Evolutionary conservation across 805 yeast species (phyloP).

Genomic region (Torulaspora microellipsoides): DNA sequence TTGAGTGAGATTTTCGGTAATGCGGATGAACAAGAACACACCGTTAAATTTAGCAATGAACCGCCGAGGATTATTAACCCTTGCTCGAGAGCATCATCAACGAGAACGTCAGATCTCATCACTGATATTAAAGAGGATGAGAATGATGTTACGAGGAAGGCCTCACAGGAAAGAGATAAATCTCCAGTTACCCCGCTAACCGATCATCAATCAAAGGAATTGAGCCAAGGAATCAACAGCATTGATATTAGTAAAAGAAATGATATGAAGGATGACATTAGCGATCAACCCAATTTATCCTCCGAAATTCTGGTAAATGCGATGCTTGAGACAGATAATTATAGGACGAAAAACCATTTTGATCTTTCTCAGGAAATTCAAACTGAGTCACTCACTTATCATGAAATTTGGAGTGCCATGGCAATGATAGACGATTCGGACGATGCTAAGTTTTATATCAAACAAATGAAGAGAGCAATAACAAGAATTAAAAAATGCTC

Average conservation of each 20-base stretch:
- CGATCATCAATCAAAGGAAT: constrained; percentile 14
- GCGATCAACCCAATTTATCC: neutral
- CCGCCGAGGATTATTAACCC: constrained; percentile 27
- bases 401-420: constrained; percentile 13
- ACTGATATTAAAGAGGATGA: constrained; percentile 1
- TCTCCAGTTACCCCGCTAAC: constrained; percentile 14
- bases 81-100: constrained; percentile 8
- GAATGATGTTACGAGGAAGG: constrained; percentile 2
- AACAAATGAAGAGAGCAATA: constrained; percentile 20
- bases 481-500: constrained; percentile 26
- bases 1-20: constrained; percentile 28
- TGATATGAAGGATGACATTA: neutral
- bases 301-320: constrained; percentile 9
- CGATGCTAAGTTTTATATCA: constrained; percentile 9
- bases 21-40: constrained; percentile 17
- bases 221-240: constrained; percentile 17
- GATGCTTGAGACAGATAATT: neutral
- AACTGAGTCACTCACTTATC: constrained; percentile 11
- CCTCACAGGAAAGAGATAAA: constrained; percentile 9
- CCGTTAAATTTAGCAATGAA: constrained; percentile 26
- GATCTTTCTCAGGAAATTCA: neutral
- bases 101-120: constrained; percentile 1
- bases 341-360: neutral
- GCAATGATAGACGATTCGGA: constrained; percentile 2
- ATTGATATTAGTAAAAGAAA: constrained; percentile 11